Evolutionary conservation across 495 filamentous ascomycete species (phyloP).

Genomic region (Durotheca rogersii): DNA sequence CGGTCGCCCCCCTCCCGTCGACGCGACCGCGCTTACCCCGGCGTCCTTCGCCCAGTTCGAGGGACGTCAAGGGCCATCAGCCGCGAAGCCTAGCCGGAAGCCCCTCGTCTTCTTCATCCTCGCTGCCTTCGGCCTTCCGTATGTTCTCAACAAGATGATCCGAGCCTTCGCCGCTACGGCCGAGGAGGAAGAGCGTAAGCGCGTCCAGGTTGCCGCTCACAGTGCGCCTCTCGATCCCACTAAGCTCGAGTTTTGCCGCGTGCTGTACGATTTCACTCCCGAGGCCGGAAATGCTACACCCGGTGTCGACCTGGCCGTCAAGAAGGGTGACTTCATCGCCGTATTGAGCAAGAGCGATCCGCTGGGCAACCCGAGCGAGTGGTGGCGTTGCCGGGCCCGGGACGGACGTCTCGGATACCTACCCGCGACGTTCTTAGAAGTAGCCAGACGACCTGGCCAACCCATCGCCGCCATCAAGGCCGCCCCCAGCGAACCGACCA

Average conservation of each 20-base stretch:
- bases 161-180: constrained; percentile 76
- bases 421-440: constrained; percentile 84
- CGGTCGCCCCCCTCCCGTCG: constrained; percentile 85
- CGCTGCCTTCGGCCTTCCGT: constrained; percentile 91
- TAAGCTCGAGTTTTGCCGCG: constrained; percentile 92
- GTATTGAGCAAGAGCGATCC: constrained; percentile 92
- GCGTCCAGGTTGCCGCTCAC: constrained; percentile 50
- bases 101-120: constrained; percentile 94
- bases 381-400: constrained; percentile 95
- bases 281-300: constrained; percentile 60
- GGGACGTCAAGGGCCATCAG: constrained; percentile 50
- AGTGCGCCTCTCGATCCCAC: constrained; percentile 69
- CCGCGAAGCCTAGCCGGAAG: constrained; percentile 80
- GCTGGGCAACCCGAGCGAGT: constrained; percentile 86
- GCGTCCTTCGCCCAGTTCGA: constrained; percentile 87
- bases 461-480: constrained; percentile 57
- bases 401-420: constrained; percentile 91
- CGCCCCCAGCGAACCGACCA: constrained; percentile 52
- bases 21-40: constrained; percentile 81
- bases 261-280: constrained; percentile 90
- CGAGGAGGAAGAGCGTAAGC: constrained; percentile 71
- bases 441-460: constrained; percentile 61
- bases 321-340: constrained; percentile 94
- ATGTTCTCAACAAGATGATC: constrained; percentile 94
- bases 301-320: constrained; percentile 85